Percentiles rank a stretch among this genome's conserved stretches.
These are phyloP conservation scores for Tylopilus sp. DNA, from an alignment of 1,284 basidiomycete genomes.

Conservation along the genomic window DNA sequence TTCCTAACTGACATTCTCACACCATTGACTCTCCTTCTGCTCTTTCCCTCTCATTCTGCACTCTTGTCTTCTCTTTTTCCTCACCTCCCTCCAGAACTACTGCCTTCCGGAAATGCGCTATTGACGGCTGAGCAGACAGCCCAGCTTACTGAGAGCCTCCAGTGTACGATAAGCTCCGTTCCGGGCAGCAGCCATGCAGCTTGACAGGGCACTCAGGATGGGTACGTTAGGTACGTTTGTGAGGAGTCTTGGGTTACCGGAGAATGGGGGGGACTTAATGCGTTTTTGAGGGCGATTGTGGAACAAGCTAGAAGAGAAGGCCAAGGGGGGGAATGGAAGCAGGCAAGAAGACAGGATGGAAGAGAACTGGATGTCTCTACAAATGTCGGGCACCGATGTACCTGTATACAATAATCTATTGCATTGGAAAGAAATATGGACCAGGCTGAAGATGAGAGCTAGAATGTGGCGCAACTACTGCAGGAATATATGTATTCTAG, in stretches of 20 bases:
- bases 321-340: constrained; percentile 30
- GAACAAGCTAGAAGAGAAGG: constrained; percentile 69
- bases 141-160: constrained; percentile 63
- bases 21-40: constrained; percentile 67
- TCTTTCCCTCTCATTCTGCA: constrained; percentile 71
- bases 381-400: not conserved
- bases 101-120: constrained; percentile 26
- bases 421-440: constrained; percentile 8
- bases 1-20: constrained; percentile 77
- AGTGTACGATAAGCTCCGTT: constrained; percentile 63
- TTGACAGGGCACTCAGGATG: constrained; percentile 79
- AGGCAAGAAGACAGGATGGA: constrained; percentile 41
- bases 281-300: constrained; percentile 75
- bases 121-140: constrained; percentile 36
- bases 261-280: constrained; percentile 76
- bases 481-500: no score
- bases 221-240: constrained; percentile 75
- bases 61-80: constrained; percentile 74
- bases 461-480: not conserved
- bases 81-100: constrained; percentile 61
- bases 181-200: constrained; percentile 64
- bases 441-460: not conserved
- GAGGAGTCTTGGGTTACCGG: constrained; percentile 74
- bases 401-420: not conserved
- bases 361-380: constrained; percentile 31